Evolutionary conservation across 306 rosid genomes (phyloP), one percentile per base, ranked within the genome.

Genomic region (Quercus cerris): DNA sequence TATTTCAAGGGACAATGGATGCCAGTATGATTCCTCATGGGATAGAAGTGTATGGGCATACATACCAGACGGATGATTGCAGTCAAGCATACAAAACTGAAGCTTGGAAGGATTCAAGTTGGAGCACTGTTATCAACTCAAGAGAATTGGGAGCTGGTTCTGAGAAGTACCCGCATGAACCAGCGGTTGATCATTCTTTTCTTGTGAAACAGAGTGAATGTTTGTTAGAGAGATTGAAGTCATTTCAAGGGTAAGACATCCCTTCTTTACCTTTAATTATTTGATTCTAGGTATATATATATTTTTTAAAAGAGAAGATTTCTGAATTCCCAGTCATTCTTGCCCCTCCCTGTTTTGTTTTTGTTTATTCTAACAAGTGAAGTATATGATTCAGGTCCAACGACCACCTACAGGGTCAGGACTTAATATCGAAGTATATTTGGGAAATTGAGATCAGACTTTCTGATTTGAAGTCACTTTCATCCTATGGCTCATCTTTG

Each of bases 391-490:
- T 81, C 97, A 96, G 99, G 90, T 83, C 89, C 33, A 82, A 85
- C 59, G 88, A 73, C 70, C 73, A 56, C 35, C 13, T 82, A 49
- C 92, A 83, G 64, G 83, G 75, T 70, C 71, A 63, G 79, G 91
- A 86, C 70, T 78, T 68, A 62, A 78, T 90, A 73, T 80, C 89
- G 20, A 90, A 85, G 73, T 90, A 81, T 71, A 86, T 88, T 38
- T 68, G 84, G 77, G 99, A 96, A 91, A 72, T 92, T 85, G 97
- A 91, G 87, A 90, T 90, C 59, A 87, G 99, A 81, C 94, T 93
- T 54, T 85, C 89, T 73, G 99, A 96, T 91, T 67, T 90, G 67
- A 86, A 83, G 87, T 83, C 97, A 49, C 93, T 93, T 67, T 84
- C 88, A 76, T 80, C 88, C 28, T 85, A 72, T 73, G 98, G 94